These are phyloP conservation scores for Ceratobasidium papillatum DNA, from an alignment of 1,284 basidiomycete genomes.

Conservation along the genomic window DNA sequence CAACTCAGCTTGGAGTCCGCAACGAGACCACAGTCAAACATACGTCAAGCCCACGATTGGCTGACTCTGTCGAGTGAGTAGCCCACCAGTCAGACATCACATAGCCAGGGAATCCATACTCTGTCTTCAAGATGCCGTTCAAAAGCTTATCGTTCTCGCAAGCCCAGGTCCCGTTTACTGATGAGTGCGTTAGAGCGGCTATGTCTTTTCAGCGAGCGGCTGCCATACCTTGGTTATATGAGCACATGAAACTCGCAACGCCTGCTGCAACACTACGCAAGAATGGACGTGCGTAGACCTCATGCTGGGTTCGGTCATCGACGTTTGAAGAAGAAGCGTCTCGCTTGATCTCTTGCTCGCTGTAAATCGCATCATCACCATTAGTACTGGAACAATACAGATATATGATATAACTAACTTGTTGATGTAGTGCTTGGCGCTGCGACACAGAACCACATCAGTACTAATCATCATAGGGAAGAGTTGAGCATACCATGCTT, in stretches of 20 bases:
- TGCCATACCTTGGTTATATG: slow-evolving; percentile 56
- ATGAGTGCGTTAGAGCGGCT: background rate
- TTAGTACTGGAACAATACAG: background rate
- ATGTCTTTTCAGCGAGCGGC: background rate
- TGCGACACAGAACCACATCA: slow-evolving; percentile 39
- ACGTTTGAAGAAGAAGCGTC: slow-evolving; percentile 68
- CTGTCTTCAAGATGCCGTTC: slow-evolving; percentile 80
- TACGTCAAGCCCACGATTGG: slow-evolving; percentile 40
- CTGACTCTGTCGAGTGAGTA: slow-evolving; percentile 41
- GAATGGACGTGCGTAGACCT: slow-evolving; percentile 77
- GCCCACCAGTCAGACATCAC: slow-evolving; percentile 51
- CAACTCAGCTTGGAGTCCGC: background rate
- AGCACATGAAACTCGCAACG: slow-evolving; percentile 81
- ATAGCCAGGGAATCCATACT: slow-evolving; percentile 64
- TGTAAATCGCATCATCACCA: slow-evolving; percentile 47
- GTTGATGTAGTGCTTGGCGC: slow-evolving; percentile 76
- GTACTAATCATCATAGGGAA: background rate
- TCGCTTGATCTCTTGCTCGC: slow-evolving; percentile 73
- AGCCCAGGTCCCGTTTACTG: slow-evolving; percentile 77
- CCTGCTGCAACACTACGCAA: slow-evolving; percentile 78
- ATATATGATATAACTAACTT: slow-evolving; percentile 2
- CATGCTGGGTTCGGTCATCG: slow-evolving; percentile 79
- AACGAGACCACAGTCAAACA: background rate
- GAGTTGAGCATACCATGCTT: slow-evolving; percentile 58
- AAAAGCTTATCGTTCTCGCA: slow-evolving; percentile 80